phyloP scores from a whole-genome alignment of 2,329 filamentous ascomycete species.

The Calonectria ilicicola region DNA sequence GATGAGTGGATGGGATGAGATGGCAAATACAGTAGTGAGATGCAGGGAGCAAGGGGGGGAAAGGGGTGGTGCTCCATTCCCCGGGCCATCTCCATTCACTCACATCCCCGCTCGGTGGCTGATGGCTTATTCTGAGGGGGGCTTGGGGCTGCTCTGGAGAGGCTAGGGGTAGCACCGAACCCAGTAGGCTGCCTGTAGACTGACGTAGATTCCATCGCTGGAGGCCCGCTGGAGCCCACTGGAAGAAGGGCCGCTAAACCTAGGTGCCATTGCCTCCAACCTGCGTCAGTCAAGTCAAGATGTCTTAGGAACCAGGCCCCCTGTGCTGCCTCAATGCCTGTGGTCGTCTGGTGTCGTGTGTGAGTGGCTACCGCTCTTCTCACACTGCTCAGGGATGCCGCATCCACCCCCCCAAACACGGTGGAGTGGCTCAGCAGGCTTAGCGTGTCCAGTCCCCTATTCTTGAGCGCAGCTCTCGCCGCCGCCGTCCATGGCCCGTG shows the following conservation, averaged over 20 bases:
- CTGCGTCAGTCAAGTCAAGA: slow-evolving; percentile 9
- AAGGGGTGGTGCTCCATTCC: slow-evolving; percentile 22
- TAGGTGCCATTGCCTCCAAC: slow-evolving; percentile 5
- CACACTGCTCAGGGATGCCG: slow-evolving; percentile 24
- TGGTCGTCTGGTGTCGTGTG: background rate
- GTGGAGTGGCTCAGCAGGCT: slow-evolving; percentile 47
- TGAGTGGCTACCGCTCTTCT: slow-evolving; percentile 15
- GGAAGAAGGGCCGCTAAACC: slow-evolving; percentile 13
- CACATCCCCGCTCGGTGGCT: slow-evolving; percentile 23
- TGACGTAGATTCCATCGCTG: slow-evolving; percentile 24
- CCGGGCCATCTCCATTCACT: slow-evolving; percentile 24
- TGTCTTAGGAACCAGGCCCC: slow-evolving; percentile 4
- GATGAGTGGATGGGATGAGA: slow-evolving; percentile 7
- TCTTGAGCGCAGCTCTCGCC: slow-evolving; percentile 36
- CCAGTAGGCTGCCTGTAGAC: slow-evolving; percentile 1
- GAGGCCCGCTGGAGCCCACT: slow-evolving; percentile 7
- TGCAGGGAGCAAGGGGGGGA: slow-evolving; percentile 21
- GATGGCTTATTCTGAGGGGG: slow-evolving; percentile 28
- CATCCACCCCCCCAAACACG: slow-evolving; percentile 39
- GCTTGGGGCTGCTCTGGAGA: slow-evolving; percentile 1
- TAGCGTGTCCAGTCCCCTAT: slow-evolving; percentile 47
- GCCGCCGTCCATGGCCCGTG: slow-evolving; percentile 19
- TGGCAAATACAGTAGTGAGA: slow-evolving; percentile 17
- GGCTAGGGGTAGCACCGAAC: slow-evolving; percentile 3
- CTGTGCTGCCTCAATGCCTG: background rate